phyloP scores from a whole-genome alignment of 192 early-diverging fungal species.

The Phycomyces blakesleeanus region DNA sequence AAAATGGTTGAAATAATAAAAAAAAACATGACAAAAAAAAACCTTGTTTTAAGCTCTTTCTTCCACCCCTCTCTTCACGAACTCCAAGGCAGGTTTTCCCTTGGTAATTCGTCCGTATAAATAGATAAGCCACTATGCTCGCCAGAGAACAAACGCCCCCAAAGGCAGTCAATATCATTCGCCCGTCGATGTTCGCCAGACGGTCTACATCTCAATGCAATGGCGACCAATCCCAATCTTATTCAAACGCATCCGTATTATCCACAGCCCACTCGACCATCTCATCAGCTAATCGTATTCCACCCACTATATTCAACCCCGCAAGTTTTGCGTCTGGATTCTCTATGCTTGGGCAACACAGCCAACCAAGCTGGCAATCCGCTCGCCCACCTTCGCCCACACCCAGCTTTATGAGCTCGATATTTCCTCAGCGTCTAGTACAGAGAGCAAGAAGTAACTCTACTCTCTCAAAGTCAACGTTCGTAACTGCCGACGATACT shows the following conservation, averaged over 20 bases:
- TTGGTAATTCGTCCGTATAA: too few species aligned
- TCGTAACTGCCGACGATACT: slow-evolving; percentile 2
- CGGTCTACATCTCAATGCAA: slow-evolving; percentile 9
- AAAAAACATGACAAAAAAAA: not conserved
- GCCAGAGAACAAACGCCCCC: slow-evolving; percentile 11
- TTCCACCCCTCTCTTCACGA: not conserved
- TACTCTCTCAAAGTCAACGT: slow-evolving; percentile 17
- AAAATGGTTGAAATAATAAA: not conserved
- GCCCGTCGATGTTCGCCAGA: slow-evolving; percentile 4
- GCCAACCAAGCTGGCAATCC: not conserved
- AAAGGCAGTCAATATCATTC: slow-evolving; percentile 36
- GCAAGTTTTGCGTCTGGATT: slow-evolving; percentile 17
- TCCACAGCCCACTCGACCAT: slow-evolving; percentile 19
- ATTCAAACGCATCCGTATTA: slow-evolving; percentile 22
- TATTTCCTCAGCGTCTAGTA: slow-evolving; percentile 13
- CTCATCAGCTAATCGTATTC: slow-evolving; percentile 13
- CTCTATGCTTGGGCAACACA: not conserved
- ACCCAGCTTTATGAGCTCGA: slow-evolving; percentile 1
- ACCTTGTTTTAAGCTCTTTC: not conserved
- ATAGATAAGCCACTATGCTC: slow-evolving; percentile 4
- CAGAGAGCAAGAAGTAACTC: slow-evolving; percentile 21
- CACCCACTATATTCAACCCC: slow-evolving; percentile 19
- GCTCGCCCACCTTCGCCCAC: not conserved
- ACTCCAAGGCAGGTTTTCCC: not conserved
- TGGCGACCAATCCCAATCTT: slow-evolving; percentile 21